Evolutionary conservation across 31 red algal genomes (phyloP).

Genomic region (Endocladia muricata): DNA sequence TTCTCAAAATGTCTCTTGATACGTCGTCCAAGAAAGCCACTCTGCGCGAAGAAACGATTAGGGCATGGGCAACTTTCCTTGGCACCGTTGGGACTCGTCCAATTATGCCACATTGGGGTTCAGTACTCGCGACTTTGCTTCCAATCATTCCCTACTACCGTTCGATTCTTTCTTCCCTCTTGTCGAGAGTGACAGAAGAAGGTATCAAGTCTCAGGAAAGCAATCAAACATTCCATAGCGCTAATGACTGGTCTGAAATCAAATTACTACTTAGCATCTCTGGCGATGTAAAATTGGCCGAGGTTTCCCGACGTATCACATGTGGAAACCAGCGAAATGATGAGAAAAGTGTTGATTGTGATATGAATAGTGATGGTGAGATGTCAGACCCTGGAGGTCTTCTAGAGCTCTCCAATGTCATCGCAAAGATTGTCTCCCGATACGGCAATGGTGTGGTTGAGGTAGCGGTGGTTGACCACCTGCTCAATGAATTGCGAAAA

Average conservation of each 20-base stretch:
- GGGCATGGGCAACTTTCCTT: constrained; percentile 71
- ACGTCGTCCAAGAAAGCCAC: neutral
- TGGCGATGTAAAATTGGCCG: neutral
- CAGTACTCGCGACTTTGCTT: constrained; percentile 53
- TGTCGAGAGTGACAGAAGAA: neutral
- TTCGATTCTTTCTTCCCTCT: constrained; percentile 7
- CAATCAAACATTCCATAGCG: neutral
- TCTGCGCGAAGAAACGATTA: constrained; percentile 18
- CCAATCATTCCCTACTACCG: constrained; percentile 35
- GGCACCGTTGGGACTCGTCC: constrained; percentile 45
- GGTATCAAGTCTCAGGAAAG: no score
- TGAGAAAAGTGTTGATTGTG: neutral
- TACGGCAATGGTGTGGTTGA: constrained; percentile 43
- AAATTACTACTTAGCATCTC: constrained; percentile 27
- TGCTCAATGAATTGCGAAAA: constrained; percentile 17
- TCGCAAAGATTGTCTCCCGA: constrained; percentile 42
- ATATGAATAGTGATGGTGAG: neutral
- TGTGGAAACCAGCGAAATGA: neutral
- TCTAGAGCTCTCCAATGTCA: constrained; percentile 1
- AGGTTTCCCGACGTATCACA: neutral
- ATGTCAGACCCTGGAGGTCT: neutral
- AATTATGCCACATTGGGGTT: constrained; percentile 55
- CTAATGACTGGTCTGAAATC: constrained; percentile 22
- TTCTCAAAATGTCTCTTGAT: constrained; percentile 87
- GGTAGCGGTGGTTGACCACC: constrained; percentile 18